phyloP scores from a whole-genome alignment of 1,284 basidiomycete genomes.

The Cryptococcus sp. region DNA sequence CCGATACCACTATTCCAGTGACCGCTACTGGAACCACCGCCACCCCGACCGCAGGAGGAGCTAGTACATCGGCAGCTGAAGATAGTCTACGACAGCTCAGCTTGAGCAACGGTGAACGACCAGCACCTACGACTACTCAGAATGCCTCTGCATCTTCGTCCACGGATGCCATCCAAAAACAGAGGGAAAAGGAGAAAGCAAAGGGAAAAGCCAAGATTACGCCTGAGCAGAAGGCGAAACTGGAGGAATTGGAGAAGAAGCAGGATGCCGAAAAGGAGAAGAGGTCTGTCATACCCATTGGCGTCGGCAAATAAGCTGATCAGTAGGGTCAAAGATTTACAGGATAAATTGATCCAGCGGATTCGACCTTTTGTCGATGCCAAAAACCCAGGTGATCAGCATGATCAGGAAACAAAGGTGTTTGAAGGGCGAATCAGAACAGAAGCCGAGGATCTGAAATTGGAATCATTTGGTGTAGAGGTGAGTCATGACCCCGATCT shows the following conservation, averaged over 20 bases:
- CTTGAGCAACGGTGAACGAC: slow-evolving; percentile 28
- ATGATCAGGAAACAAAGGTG: slow-evolving; percentile 73
- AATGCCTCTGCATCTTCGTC: slow-evolving; percentile 27
- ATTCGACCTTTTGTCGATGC: slow-evolving; percentile 86
- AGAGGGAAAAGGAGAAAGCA: slow-evolving; percentile 38
- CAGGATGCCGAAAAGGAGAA: slow-evolving; percentile 72
- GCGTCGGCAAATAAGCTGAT: neutral
- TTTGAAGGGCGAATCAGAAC: slow-evolving; percentile 73
- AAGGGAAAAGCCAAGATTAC: slow-evolving; percentile 63
- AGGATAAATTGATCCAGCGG: slow-evolving; percentile 72
- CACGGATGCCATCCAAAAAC: slow-evolving; percentile 8
- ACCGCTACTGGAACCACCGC: slow-evolving; percentile 14
- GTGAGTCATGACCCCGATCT: slow-evolving; percentile 49
- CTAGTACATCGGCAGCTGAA: slow-evolving; percentile 10
- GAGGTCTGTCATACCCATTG: slow-evolving; percentile 49
- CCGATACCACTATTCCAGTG: slow-evolving; percentile 12
- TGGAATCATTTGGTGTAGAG: slow-evolving; percentile 98
- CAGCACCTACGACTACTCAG: slow-evolving; percentile 10
- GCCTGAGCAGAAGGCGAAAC: slow-evolving; percentile 77
- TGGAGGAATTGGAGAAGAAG: slow-evolving; percentile 73
- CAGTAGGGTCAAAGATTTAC: slow-evolving; percentile 58
- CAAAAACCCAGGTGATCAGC: slow-evolving; percentile 74
- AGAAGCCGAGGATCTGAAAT: slow-evolving; percentile 93
- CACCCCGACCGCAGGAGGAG: slow-evolving; percentile 11
- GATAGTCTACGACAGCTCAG: neutral